Base-by-base conservation (phyloP, 2,329 filamentous ascomycete genomes). In the Verticillium dahliae region DNA sequence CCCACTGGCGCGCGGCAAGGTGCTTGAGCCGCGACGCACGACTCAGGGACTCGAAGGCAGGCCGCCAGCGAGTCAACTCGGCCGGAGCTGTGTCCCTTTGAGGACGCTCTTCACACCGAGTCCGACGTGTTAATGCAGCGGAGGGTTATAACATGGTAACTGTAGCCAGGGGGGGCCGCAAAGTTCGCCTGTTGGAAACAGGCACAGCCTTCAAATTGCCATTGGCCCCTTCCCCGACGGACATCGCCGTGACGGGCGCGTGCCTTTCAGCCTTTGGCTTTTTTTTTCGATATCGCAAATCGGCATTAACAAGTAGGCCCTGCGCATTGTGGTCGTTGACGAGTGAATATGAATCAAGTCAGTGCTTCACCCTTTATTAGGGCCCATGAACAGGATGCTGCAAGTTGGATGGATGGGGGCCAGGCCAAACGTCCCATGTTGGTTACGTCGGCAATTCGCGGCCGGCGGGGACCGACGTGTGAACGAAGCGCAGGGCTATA, bases 1-100 rank as follows among this genome's bases (percentile, higher is more conserved):
- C 31, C 10, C 14, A 34, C 57, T 59, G 39, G 57, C 57, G 57
- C 57, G 57, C 57, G 57, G 57, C 57, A 59, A 59, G 39, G 15
- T 59, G 57, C 57, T 52, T 11, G 45, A 52, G 45, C 45, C 45
- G 45, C 45, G 45, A 22, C 39, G 15, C n/a, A 45, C 39, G 7
- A 45, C 15, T 7, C 39, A n/a, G 18, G 22, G 45, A 52, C 18
- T 52, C 45, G n/a, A 52, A 18, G 10, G 18, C 45, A 37, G 35
- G 9, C 35, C 13, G 9, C 4, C 13, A 6, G 35, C 35, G 35
- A 10, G 45, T 11, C 45, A 4, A 52, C 6, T 4, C 18, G 22
- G 18, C 45, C 45, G 45, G 45, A 52, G n/a, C 22, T 52, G 2
- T 52, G n/a, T 27, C 18, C 45, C 11, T 11, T 52, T 52, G 14